These are phyloP conservation scores for Penicillium coprophilum DNA, from an alignment of 495 filamentous ascomycete genomes.

Conservation along the genomic window DNA sequence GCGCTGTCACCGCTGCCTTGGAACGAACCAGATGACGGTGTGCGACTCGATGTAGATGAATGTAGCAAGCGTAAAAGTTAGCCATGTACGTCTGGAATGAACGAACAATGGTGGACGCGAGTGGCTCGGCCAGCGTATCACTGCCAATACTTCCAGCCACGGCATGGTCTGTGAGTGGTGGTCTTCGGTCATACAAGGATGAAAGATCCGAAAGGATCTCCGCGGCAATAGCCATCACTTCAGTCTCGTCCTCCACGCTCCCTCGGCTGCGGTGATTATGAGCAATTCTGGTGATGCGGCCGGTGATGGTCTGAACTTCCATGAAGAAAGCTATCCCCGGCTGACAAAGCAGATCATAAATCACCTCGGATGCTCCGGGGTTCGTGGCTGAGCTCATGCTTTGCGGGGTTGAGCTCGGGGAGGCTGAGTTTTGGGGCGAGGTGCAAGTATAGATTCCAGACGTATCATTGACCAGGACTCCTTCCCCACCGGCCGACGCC, in stretches of 20 bases:
- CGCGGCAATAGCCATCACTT: conserved; percentile 36
- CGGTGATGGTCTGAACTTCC: conserved; percentile 38
- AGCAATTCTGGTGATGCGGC: conserved; percentile 34
- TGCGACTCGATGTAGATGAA: conserved; percentile 45
- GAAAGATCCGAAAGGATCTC: conserved; percentile 38
- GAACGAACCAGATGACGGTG: conserved; percentile 19
- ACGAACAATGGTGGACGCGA: conserved; percentile 37
- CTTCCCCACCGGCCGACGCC: conserved; percentile 39
- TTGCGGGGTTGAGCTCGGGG: conserved; percentile 22
- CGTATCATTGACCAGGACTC: conserved; percentile 31
- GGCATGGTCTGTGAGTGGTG: conserved; percentile 44
- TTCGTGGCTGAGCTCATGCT: conserved; percentile 33
- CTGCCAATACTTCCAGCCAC: conserved; percentile 31
- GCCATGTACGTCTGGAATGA: conserved; percentile 41
- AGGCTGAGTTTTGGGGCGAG: conserved; percentile 1
- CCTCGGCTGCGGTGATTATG: conserved; percentile 37
- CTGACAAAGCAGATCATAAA: conserved; percentile 33
- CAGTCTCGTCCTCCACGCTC: conserved; percentile 39
- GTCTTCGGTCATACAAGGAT: conserved; percentile 37
- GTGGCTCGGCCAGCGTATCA: conserved; percentile 35
- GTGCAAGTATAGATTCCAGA: conserved; percentile 13
- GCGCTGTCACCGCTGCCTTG: neutral
- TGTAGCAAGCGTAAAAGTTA: conserved; percentile 42
- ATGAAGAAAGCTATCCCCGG: conserved; percentile 39
- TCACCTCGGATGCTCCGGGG: conserved; percentile 18